These are phyloP conservation scores for Cryphonectria naterciae DNA, from an alignment of 2,329 filamentous ascomycete genomes.

Conservation along the genomic window DNA sequence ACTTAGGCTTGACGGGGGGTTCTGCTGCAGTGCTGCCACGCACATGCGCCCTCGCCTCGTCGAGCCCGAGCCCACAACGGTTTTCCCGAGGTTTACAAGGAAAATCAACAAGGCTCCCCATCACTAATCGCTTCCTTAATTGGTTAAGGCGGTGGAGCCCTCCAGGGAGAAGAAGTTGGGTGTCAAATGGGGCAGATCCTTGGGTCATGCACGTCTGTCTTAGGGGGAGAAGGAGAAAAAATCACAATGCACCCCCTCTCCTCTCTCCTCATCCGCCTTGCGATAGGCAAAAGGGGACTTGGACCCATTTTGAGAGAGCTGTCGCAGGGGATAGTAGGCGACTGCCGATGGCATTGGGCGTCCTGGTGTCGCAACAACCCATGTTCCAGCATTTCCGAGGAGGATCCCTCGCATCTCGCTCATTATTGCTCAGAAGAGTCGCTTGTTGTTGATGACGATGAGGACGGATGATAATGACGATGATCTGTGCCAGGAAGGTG, in stretches of 20 bases:
- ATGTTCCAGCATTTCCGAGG: not conserved
- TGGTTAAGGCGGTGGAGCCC: not conserved
- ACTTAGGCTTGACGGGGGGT: not conserved
- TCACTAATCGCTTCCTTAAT: conserved; percentile 7
- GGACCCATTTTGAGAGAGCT: no score
- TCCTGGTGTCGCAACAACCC: no score
- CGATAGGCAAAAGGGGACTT: no score
- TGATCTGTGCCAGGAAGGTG: not conserved
- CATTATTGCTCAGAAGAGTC: not conserved
- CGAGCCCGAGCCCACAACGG: not conserved
- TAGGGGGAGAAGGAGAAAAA: not conserved
- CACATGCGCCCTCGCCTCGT: not conserved
- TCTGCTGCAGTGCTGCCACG: not conserved
- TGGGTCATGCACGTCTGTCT: not conserved
- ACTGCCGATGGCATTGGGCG: not conserved
- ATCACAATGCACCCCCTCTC: no score
- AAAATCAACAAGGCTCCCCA: not conserved
- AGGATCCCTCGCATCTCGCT: not conserved
- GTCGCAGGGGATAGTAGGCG: no score
- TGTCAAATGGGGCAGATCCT: not conserved
- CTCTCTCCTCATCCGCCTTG: not conserved
- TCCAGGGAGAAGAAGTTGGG: not conserved
- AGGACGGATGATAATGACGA: not conserved
- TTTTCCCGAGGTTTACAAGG: not conserved
- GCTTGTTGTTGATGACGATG: not conserved